Evolutionary conservation across 2,329 filamentous ascomycete species (phyloP).

Genomic region (Trichoderma sp.): DNA sequence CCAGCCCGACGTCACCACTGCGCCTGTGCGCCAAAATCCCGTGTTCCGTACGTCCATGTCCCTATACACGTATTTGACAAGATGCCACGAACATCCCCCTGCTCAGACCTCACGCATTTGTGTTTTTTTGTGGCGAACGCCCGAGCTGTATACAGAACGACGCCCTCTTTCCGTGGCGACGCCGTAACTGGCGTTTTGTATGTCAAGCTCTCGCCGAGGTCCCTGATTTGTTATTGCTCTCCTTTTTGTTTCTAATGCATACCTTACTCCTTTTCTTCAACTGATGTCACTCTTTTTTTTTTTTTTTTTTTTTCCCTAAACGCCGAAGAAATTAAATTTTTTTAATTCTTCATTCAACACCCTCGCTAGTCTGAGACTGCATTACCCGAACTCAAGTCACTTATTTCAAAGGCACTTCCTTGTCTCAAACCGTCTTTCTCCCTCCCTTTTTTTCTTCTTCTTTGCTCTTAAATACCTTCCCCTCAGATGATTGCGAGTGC

Average conservation of each 20-base stretch:
- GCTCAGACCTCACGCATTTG: not conserved
- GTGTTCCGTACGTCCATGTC: conserved; percentile 48
- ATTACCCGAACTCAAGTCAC: conserved; percentile 3
- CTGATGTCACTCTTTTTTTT: not conserved
- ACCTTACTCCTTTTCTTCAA: not conserved
- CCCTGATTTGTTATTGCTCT: not conserved
- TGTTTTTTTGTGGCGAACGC: conserved; percentile 1
- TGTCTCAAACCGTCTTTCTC: not conserved
- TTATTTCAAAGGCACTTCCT: not conserved
- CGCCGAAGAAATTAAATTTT: conserved; percentile 5
- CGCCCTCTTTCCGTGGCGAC: conserved; percentile 14
- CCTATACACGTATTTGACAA: not conserved
- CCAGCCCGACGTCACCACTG: conserved; percentile 1
- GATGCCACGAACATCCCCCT: not conserved
- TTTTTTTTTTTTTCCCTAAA: not conserved
- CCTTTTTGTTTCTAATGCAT: not conserved
- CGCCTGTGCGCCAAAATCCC: conserved; percentile 39
- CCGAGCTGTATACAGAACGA: conserved; percentile 4
- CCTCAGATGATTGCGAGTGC: conserved; percentile 15
- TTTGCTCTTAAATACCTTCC: conserved; percentile 22
- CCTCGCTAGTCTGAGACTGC: conserved; percentile 5
- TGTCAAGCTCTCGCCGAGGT: not conserved
- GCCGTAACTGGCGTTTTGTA: conserved; percentile 2
- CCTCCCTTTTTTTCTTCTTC: not conserved
- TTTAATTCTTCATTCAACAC: conserved; percentile 1